Base-by-base conservation (phyloP, 805 yeast genomes). In the Wickerhamomyces chaumierensis region DNA sequence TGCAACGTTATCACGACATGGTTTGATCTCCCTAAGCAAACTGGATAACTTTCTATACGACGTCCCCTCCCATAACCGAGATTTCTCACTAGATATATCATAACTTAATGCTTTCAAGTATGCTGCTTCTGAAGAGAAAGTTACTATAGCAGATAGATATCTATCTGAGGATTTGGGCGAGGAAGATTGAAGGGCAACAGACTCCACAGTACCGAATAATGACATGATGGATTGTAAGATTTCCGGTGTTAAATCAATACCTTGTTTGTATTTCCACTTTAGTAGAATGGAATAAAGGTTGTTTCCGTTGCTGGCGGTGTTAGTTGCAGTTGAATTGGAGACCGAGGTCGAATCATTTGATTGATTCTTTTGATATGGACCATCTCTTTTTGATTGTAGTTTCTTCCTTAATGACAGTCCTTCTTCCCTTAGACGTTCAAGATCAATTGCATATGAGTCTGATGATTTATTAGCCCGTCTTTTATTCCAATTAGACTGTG, bases 371-470 rank as follows among this genome's bases (percentile, higher is more conserved):
- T 34, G n/a, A 13, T 18, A 12, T 29, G n/a, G n/a, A 42, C 15
- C 25, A 47, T 48, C 3, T 38, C 21, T 15, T 5, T 39, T 39
- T 18, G 31, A 27, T 21, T 53, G 55, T 11, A 44, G 36, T 14
- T 40, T 37, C 19, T 41, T 41, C 36, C 56, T 46, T 37, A 42
- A 43, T 21, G 20, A 11, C 1, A 48, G 36, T 5, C 55, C 57
- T 45, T 52, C 55, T n/a, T 37, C 41, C 25, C 56, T 44, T 6
- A 53, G 33, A 17, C 39, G 41, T 32, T 53, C 57, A 12, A 53
- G 31, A 15, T 42, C 37, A 9, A 38, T 20, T 2, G 44, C 53
- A 19, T 36, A 44, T 11, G 32, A 18, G 15, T 46, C 35, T 4
- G 18, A 13, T 2, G 49, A 45, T 14, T 32, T 34, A 0, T 17